These are phyloP conservation scores for Cornus suecica DNA, from an alignment of 148 eudicot species.

Conservation along the genomic window DNA sequence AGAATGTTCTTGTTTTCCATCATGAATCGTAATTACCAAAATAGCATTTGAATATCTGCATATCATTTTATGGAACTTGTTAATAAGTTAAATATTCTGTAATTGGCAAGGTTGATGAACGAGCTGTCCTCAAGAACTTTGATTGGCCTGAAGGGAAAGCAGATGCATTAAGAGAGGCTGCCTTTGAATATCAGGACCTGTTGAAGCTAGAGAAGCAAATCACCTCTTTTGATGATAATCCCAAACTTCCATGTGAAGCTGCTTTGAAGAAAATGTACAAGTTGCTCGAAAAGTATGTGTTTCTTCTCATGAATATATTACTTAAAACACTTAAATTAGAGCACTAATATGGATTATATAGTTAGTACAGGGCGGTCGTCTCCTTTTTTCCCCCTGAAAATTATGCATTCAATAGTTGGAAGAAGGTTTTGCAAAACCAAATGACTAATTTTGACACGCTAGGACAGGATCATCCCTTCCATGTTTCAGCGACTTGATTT, in stretches of 20 bases:
- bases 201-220: conserved; percentile 71
- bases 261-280: conserved; percentile 96
- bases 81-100: not conserved
- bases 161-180: conserved; percentile 92
- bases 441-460: not conserved
- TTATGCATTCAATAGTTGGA: not conserved
- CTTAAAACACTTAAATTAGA: not conserved
- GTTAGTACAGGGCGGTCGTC: not conserved
- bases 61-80: not conserved
- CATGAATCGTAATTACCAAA: not conserved
- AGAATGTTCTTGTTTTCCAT: not conserved
- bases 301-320: not conserved
- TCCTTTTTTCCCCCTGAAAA: not conserved
- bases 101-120: conserved; percentile 73
- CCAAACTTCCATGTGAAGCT: conserved; percentile 68
- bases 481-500: not conserved
- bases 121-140: conserved; percentile 97
- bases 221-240: conserved; percentile 73
- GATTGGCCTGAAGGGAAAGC: conserved; percentile 99
- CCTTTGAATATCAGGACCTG: conserved; percentile 95
- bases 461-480: not conserved
- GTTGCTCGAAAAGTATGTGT: conserved; percentile 86
- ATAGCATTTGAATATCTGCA: not conserved
- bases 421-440: conserved; percentile 2
- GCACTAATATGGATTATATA: not conserved